Evolutionary conservation across 345 rosid genomes (phyloP).

Genomic region (Linum trigynum): DNA sequence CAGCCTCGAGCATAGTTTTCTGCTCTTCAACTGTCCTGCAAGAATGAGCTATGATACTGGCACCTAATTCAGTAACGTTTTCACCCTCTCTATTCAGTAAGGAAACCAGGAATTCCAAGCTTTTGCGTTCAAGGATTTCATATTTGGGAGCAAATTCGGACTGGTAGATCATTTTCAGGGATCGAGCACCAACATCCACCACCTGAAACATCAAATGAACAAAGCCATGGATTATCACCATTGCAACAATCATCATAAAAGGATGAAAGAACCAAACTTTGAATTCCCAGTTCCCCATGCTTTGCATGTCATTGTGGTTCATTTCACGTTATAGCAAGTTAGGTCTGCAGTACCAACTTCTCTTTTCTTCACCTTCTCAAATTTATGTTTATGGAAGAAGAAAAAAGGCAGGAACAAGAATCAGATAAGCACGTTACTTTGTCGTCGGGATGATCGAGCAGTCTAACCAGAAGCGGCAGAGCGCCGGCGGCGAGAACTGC

Average conservation of each 20-base stretch:
- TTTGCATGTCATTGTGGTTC: too few species aligned
- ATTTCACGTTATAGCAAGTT: neutral
- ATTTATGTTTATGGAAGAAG: neutral
- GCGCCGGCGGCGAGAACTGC: slow-evolving; percentile 82
- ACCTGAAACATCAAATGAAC: slow-evolving; percentile 35
- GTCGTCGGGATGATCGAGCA: slow-evolving; percentile 48
- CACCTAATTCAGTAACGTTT: slow-evolving; percentile 77
- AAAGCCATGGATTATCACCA: too few species aligned
- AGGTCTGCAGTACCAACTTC: neutral
- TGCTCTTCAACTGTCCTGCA: slow-evolving; percentile 61
- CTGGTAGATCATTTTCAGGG: slow-evolving; percentile 77
- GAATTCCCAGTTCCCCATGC: too few species aligned
- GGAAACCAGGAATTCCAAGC: slow-evolving; percentile 62
- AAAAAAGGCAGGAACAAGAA: neutral
- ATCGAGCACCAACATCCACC: slow-evolving; percentile 77
- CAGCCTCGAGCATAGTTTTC: slow-evolving; percentile 52
- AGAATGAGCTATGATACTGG: slow-evolving; percentile 66
- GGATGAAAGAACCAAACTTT: neutral
- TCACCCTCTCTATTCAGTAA: slow-evolving; percentile 56
- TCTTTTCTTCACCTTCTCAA: neutral
- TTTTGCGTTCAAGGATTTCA: slow-evolving; percentile 50
- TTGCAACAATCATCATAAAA: neutral
- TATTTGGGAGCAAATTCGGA: slow-evolving; percentile 73
- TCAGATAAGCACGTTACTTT: slow-evolving; percentile 36
- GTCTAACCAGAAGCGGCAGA: slow-evolving; percentile 48